Evolutionary conservation across 164 flowering plant species (phyloP), one percentile per base, ranked within the genome.

Genomic region (Nymphaea thermarum): DNA sequence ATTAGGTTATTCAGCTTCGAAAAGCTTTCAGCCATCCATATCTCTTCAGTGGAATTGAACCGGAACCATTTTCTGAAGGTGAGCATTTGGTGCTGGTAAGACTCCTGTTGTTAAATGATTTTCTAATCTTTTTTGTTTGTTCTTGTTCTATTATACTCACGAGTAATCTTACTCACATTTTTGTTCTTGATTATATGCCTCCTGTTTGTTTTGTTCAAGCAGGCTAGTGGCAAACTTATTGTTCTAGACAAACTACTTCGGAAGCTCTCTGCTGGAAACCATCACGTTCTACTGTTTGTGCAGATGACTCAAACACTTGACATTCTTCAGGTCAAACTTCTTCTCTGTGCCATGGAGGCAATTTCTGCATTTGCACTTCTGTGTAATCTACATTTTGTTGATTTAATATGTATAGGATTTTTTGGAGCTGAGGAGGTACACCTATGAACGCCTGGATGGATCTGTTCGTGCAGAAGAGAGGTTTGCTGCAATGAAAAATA

Each of bases 1-100:
- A 5, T 45, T 45, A 93, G 98, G 93, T 93, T 42, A 81, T 93
- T 53, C 98, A 93, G 70, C 76, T 93, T 53, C 79, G 98, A 25
- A 93, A 93, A 78, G 90, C 95, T 66, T 91, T 95, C 68, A 93
- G 98, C 71, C 98, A 93, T 79, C 98, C 98, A 44, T 93, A 93
- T 68, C 91, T 93, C 62, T 93, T 93, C 69, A 89, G 89, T 69
- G 97, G 98, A 61, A 91, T 93, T 73, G 98, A 93, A 79, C 97
- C 98, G 69, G 98, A 93, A 80, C 98, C 97, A 17, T 93, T 80
- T 79, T 84, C 82, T 80, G 98, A 93, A 80, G 98, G 98, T 43
- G 97, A 93, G 73, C 98, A 93, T 76, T 85, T 93, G 62, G 87
- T 89, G 74, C 85, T 87, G 97, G 98, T 93, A 16, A 81, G 15